Conservation (phyloP, 2,329 filamentous ascomycete genomes). For the Gliomastix tumulicola region DNA sequence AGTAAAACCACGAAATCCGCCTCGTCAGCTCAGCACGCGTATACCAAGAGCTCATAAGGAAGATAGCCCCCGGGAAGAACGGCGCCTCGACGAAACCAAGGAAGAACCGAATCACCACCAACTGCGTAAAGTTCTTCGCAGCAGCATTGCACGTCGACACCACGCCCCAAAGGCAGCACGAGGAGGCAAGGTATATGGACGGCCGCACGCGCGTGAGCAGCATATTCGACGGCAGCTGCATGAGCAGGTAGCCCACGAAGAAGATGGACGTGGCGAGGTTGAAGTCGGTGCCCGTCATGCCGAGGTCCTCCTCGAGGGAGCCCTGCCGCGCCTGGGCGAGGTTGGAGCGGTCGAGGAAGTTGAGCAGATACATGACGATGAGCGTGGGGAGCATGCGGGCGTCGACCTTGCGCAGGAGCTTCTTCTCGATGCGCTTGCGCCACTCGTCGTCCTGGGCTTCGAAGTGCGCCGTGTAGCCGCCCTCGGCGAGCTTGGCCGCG, state of each 20-base stretch:
- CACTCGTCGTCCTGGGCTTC: constrained; percentile 10
- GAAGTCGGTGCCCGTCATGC: constrained; percentile 48
- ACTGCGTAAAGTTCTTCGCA: constrained; percentile 28
- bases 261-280: constrained; percentile 54
- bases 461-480: too few relatives aligned
- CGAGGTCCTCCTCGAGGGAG: constrained; percentile 43
- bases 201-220: constrained; percentile 46
- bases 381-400: constrained; percentile 42
- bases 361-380: constrained; percentile 48
- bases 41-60: constrained; percentile 39
- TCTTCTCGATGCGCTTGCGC: constrained; percentile 14
- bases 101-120: constrained; percentile 40
- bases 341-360: constrained; percentile 47
- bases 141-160: constrained; percentile 39
- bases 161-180: constrained; percentile 33
- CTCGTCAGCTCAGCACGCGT: constrained; percentile 41
- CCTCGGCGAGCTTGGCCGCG: too few relatives aligned
- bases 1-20: constrained; percentile 49
- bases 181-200: constrained; percentile 42
- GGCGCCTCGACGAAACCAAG: constrained; percentile 36
- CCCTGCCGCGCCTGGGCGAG: constrained; percentile 48
- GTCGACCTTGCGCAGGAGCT: constrained; percentile 43
- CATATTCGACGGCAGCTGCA: constrained; percentile 57
- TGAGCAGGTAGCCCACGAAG: constrained; percentile 53
- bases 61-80: constrained; percentile 41